Percentiles rank a stretch among this genome's conserved stretches.
Conservation (phyloP, 202 grass and related monocot genomes). For the Zoysia matrella region DNA sequence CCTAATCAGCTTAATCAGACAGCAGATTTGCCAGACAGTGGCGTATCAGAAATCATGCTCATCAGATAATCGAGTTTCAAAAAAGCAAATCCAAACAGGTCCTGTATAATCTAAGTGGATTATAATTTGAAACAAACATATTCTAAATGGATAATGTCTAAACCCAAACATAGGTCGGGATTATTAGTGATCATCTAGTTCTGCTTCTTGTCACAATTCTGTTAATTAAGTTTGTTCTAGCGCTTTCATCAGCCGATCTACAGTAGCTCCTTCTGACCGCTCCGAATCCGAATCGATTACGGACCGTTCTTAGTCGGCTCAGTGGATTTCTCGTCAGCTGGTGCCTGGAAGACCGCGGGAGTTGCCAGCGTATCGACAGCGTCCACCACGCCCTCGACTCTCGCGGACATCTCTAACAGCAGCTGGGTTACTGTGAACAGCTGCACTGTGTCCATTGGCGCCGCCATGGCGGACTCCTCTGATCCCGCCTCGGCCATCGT, state of each 20-base stretch:
- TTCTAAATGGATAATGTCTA: not conserved
- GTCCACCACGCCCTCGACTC: conserved; percentile 61
- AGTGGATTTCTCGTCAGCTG: not conserved
- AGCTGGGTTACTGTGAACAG: conserved; percentile 66
- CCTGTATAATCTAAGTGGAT: no score
- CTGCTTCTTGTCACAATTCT: not conserved
- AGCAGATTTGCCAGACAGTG: no score
- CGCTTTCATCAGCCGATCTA: conserved; percentile 12
- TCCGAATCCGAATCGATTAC: conserved; percentile 42
- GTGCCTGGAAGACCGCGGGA: conserved; percentile 57
- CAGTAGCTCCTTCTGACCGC: not conserved
- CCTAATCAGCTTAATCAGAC: no score
- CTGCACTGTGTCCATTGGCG: conserved; percentile 59
- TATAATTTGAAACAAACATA: not conserved
- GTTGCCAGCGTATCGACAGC: conserved; percentile 61
- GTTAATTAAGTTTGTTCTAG: conserved; percentile 32
- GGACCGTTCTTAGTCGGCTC: conserved; percentile 29
- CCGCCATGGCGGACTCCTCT: not conserved
- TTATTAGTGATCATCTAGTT: not conserved
- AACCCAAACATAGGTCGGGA: not conserved
- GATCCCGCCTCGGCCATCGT: conserved; percentile 6
- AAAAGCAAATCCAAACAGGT: no score
- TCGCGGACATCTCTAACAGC: conserved; percentile 66
- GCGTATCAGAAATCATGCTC: no score
- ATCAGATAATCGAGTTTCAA: no score